These are phyloP conservation scores for Hemisphaericaspora lyxosophila DNA, from an alignment of 1,139 yeast genomes.

Conservation along the genomic window DNA sequence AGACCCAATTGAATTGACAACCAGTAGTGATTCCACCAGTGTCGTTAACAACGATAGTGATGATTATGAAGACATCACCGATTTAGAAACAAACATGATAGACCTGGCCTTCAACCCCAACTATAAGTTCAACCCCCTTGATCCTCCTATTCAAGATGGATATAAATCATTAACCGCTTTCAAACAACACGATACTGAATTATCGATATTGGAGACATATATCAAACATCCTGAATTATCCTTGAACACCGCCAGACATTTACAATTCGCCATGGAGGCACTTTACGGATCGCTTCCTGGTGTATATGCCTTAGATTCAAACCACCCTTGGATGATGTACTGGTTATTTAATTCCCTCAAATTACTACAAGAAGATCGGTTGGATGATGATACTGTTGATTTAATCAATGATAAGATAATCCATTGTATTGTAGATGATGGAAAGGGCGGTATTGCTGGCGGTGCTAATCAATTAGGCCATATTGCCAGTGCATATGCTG, in stretches of 20 bases:
- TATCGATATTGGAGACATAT: slow-evolving; percentile 24
- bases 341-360: slow-evolving; percentile 67
- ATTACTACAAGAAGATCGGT: neutral
- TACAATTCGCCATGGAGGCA: slow-evolving; percentile 21
- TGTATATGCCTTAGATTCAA: slow-evolving; percentile 66
- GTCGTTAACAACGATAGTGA: neutral
- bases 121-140: slow-evolving; percentile 4
- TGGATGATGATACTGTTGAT: slow-evolving; percentile 4
- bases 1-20: neutral
- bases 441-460: slow-evolving; percentile 78
- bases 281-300: slow-evolving; percentile 50
- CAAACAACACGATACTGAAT: slow-evolving; percentile 43
- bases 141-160: slow-evolving; percentile 10
- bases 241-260: slow-evolving; percentile 21
- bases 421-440: slow-evolving; percentile 28
- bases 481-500: slow-evolving; percentile 83
- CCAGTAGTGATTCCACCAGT: neutral
- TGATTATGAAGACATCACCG: slow-evolving; percentile 3
- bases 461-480: slow-evolving; percentile 82
- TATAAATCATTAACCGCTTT: slow-evolving; percentile 35
- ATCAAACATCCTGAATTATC: slow-evolving; percentile 11
- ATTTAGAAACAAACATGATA: neutral
- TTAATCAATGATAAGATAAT: slow-evolving; percentile 24
- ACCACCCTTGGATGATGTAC: slow-evolving; percentile 86
- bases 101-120: slow-evolving; percentile 3